Evolutionary conservation across 352 stramenopile species (phyloP).

Genomic region (Phytopythium vexans): DNA sequence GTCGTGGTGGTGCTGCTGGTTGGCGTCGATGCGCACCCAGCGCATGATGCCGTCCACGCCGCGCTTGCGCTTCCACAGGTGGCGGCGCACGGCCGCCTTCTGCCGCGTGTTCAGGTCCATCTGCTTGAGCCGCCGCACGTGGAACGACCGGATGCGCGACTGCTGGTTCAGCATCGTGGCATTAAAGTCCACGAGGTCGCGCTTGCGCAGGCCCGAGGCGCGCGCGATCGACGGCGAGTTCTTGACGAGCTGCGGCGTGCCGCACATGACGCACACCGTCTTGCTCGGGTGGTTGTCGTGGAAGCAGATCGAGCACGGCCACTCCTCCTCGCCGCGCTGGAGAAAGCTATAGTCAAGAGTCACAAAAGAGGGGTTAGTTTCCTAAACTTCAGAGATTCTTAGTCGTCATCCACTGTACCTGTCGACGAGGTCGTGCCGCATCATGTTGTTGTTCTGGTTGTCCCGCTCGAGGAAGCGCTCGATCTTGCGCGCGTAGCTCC

Average conservation of each 20-base stretch:
- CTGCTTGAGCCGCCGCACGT: constrained; percentile 81
- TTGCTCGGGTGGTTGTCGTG: constrained; percentile 86
- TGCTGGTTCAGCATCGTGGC: constrained; percentile 79
- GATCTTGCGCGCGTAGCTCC: constrained; percentile 86
- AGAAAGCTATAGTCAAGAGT: constrained; percentile 39
- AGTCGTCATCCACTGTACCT: constrained; percentile 17
- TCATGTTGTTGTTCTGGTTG: constrained; percentile 89
- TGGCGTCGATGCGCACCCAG: constrained; percentile 76
- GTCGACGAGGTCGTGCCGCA: constrained; percentile 82
- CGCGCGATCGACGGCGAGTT: constrained; percentile 58
- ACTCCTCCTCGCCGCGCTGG: constrained; percentile 74
- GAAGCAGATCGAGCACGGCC: constrained; percentile 87
- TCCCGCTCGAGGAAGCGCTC: constrained; percentile 79
- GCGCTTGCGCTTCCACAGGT: constrained; percentile 74
- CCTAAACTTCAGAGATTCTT: neutral
- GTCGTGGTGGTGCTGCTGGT: constrained; percentile 25
- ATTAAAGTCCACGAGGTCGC: constrained; percentile 54
- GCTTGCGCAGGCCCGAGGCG: constrained; percentile 69
- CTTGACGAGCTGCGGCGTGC: constrained; percentile 65
- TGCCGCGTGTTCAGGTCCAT: constrained; percentile 81
- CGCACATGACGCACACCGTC: constrained; percentile 80
- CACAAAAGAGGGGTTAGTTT: constrained; percentile 4
- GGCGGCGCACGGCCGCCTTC: constrained; percentile 71
- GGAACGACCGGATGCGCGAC: constrained; percentile 77
- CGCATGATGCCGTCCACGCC: constrained; percentile 70